phyloP scores from a whole-genome alignment of 2,329 filamentous ascomycete species.

The Falciphora oryzae region DNA sequence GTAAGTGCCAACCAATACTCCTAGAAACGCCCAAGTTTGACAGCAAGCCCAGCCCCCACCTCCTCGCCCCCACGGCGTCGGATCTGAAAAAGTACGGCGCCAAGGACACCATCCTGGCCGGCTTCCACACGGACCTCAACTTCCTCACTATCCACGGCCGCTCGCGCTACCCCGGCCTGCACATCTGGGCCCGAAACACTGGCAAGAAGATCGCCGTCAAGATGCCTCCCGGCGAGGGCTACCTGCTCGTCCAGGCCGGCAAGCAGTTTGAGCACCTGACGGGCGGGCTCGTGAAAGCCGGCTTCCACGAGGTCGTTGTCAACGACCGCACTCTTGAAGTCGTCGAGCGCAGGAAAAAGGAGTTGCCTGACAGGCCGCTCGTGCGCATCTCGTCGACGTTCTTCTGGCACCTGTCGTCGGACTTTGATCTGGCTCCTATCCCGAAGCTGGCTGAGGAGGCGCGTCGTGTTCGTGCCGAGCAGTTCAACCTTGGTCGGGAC shows the following conservation, averaged over 20 bases:
- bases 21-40: not conserved
- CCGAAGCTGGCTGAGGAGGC: slow-evolving; percentile 41
- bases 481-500: slow-evolving; percentile 43
- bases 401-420: slow-evolving; percentile 55
- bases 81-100: slow-evolving; percentile 48
- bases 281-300: slow-evolving; percentile 55
- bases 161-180: slow-evolving; percentile 54
- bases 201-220: slow-evolving; percentile 52
- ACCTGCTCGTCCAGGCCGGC: slow-evolving; percentile 56
- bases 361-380: slow-evolving; percentile 43
- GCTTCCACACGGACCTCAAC: slow-evolving; percentile 60
- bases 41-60: slow-evolving; percentile 42
- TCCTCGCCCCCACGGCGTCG: slow-evolving; percentile 55
- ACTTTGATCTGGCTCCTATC: slow-evolving; percentile 49
- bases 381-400: slow-evolving; percentile 55
- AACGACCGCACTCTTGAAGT: slow-evolving; percentile 45
- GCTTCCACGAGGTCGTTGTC: slow-evolving; percentile 57
- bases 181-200: slow-evolving; percentile 60
- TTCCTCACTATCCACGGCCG: slow-evolving; percentile 60
- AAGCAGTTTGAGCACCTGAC: slow-evolving; percentile 59
- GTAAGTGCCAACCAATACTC: slow-evolving; percentile 24
- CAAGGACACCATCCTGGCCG: slow-evolving; percentile 53
- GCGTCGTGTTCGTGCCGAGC: slow-evolving; percentile 36
- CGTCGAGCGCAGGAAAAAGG: slow-evolving; percentile 35
- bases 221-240: slow-evolving; percentile 51